Evolutionary conservation across 2,329 filamentous ascomycete species (phyloP).

Genomic region (Botrytis paeoniae): DNA sequence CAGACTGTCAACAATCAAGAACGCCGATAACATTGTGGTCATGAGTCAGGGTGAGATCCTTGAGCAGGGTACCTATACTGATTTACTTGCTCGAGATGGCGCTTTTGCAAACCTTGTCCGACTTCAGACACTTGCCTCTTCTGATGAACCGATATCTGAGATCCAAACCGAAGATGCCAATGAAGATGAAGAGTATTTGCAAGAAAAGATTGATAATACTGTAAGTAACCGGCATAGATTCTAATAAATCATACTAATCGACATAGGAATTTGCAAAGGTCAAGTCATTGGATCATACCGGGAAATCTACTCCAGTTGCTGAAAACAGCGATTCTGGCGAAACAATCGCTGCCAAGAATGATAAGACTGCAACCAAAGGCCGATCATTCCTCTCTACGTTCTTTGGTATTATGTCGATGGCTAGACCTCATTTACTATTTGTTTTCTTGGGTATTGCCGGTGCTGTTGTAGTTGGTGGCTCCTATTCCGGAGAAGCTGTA

Average conservation of each 20-base stretch:
- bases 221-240: not conserved
- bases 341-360: not conserved
- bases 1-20: slow-evolving; percentile 84
- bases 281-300: not conserved
- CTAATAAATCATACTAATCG: not conserved
- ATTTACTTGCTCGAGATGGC: slow-evolving; percentile 62
- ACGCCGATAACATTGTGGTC: slow-evolving; percentile 81
- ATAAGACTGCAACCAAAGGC: not conserved
- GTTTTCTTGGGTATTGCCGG: slow-evolving; percentile 3
- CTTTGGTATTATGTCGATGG: slow-evolving; percentile 11
- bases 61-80: slow-evolving; percentile 71
- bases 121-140: slow-evolving; percentile 6
- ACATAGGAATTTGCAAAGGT: not conserved
- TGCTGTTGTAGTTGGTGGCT: slow-evolving; percentile 52
- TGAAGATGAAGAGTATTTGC: slow-evolving; percentile 7
- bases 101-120: slow-evolving; percentile 28
- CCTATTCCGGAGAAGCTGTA: slow-evolving; percentile 53
- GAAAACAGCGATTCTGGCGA: not conserved
- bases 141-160: slow-evolving; percentile 3
- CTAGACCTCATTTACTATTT: slow-evolving; percentile 11
- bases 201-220: not conserved
- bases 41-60: slow-evolving; percentile 71
- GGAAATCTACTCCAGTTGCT: not conserved
- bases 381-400: slow-evolving; percentile 9
- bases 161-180: not conserved